These are phyloP conservation scores for Saccharum hybrid DNA, from an alignment of 202 grass and related monocot species.

Conservation along the genomic window DNA sequence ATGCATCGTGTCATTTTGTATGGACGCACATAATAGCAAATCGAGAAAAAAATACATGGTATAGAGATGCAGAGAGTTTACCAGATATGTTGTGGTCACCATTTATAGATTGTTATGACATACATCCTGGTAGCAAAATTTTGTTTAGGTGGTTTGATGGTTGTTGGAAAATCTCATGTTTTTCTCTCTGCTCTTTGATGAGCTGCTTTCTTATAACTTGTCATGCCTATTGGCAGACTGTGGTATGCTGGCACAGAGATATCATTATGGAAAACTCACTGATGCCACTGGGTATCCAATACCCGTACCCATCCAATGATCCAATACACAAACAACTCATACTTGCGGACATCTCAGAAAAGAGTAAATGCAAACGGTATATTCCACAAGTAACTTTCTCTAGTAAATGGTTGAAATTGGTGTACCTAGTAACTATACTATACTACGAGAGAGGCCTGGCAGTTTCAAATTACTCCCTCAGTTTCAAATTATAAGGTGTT, in stretches of 20 bases:
- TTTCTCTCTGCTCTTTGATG: neutral
- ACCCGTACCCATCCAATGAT: no score
- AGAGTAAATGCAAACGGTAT: no score
- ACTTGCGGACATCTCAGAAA: no score
- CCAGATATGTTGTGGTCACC: conserved; percentile 25
- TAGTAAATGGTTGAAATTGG: no score
- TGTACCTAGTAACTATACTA: no score
- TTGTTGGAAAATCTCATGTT: neutral
- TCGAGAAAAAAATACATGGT: neutral
- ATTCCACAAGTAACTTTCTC: no score
- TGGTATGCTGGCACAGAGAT: neutral
- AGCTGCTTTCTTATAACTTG: neutral
- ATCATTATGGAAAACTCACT: no score
- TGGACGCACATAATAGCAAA: neutral
- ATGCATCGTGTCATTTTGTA: conserved; percentile 12
- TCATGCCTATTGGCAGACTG: conserved; percentile 1
- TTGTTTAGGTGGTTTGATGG: neutral
- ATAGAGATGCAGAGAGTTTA: neutral
- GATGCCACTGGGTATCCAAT: no score
- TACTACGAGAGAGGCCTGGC: no score
- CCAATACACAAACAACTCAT: no score
- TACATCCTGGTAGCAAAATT: conserved; percentile 18
- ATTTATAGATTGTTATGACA: conserved; percentile 4
- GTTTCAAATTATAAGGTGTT: no score
- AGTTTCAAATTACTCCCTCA: no score